Base-by-base conservation (phyloP, 2,329 filamentous ascomycete genomes). In the Penicillium sp. region DNA sequence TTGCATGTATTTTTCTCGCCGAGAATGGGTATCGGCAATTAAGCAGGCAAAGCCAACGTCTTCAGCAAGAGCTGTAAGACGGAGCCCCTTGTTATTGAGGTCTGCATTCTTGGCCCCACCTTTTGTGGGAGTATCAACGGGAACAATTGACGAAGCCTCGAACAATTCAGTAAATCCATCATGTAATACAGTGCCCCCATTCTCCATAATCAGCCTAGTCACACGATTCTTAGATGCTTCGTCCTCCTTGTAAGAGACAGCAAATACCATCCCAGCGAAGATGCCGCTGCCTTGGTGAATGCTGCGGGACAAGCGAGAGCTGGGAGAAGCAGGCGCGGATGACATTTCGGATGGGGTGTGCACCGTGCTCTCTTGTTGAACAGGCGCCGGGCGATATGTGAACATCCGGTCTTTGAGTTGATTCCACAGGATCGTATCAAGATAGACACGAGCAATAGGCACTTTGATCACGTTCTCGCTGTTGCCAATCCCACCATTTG, bases 1-100 rank as follows among this genome's bases (percentile, higher is more conserved):
- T 74, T 97, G 92, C 80, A 97, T 89, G 71, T 94, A 97, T 70
- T 97, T 99, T 47, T 86, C 84, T 59, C 91, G 91, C 45, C 93
- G 86, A 7, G 89, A 94, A 70, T 96, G 89, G 5, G 85, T 83
- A 66, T 97, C 90, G 0, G 92, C 88, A 56, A 99, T 89, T 15
- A 97, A 77, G 4, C 91, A 92, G 0, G 89, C 86, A 67, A 99
- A 97, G 0, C 90, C 87, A 1, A 86, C 77, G 2, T 80, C 74
- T 35, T 76, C 66, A 23, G 82, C 82, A 23, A 77, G 71, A 12
- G 77, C 61, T 2, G 77, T 84, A 0, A 95, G 78, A 1, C 71
- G 76, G 18, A 94, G 74, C 34, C 63, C 58, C 44, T 39, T 42
- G 41, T 55, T 55, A 38, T 58, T 65, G 13, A 66, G 62, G 18